Percentiles rank a stretch among this genome's conserved stretches.
These are phyloP conservation scores for Pseudogymnoascus sp. DNA, from an alignment of 2,329 filamentous ascomycete species.

Conservation along the genomic window DNA sequence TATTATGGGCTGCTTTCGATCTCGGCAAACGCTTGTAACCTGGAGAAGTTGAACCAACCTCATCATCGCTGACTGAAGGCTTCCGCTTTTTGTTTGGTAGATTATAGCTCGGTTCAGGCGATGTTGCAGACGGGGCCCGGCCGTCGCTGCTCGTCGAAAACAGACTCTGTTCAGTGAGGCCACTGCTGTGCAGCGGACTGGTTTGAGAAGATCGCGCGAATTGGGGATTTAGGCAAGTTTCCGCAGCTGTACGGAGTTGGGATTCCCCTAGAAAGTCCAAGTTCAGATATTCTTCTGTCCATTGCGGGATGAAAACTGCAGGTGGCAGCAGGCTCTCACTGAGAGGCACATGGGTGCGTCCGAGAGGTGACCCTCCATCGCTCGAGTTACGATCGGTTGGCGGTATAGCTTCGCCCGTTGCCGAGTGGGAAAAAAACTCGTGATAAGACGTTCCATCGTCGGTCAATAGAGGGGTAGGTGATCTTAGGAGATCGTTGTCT, in stretches of 20 bases:
- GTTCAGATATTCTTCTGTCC: background rate
- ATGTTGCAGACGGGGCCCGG: background rate
- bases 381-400: background rate
- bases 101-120: background rate
- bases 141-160: background rate
- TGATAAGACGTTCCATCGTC: background rate
- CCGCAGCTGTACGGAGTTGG: background rate
- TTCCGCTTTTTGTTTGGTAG: constrained; percentile 21
- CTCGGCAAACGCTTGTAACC: background rate
- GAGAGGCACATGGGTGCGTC: background rate
- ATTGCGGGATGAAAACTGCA: background rate
- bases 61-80: constrained; percentile 21
- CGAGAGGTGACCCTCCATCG: background rate
- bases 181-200: background rate
- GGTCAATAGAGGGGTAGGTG: background rate
- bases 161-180: background rate
- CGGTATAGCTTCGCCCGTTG: background rate
- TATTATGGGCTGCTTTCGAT: constrained; percentile 14
- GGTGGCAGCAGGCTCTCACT: background rate
- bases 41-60: constrained; percentile 11
- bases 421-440: background rate
- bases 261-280: background rate
- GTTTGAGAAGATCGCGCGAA: background rate
- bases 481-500: background rate
- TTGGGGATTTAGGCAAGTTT: background rate